A percentile compares a stretch with the other conserved stretches of the same genome.
Conservation (phyloP, 257 asterid species). For the Rubia yunnanensis region DNA sequence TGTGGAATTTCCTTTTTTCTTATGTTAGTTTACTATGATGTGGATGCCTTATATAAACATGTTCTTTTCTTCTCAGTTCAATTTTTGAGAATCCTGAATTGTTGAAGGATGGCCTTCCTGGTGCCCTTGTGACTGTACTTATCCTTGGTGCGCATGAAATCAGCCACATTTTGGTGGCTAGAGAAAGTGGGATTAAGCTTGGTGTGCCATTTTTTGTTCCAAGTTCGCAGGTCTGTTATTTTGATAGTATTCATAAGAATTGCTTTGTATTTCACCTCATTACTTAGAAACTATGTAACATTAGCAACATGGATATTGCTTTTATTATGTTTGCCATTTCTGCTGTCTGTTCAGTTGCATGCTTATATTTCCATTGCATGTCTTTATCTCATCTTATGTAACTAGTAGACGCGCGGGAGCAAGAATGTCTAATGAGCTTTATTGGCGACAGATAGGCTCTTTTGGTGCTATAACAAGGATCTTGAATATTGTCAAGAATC, state of each 20-base stretch:
- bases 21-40: not conserved
- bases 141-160: constrained; percentile 75
- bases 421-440: constrained; percentile 30
- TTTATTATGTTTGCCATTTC: not conserved
- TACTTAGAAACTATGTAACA: not conserved
- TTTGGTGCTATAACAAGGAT: constrained; percentile 93
- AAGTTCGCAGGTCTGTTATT: constrained; percentile 81
- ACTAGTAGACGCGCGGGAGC: not conserved
- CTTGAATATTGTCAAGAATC: constrained; percentile 59
- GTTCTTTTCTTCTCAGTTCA: constrained; percentile 43
- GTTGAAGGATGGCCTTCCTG: constrained; percentile 78
- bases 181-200: constrained; percentile 61
- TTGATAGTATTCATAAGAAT: constrained; percentile 12
- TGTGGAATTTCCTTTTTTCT: not conserved
- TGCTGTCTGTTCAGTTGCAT: not conserved
- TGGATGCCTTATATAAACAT: not conserved
- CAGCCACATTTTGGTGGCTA: constrained; percentile 67
- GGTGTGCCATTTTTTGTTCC: constrained; percentile 94
- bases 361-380: not conserved
- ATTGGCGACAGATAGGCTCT: constrained; percentile 88
- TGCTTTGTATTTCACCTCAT: not conserved
- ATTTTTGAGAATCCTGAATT: constrained; percentile 56
- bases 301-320: not conserved
- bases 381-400: not conserved
- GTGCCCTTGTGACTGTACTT: constrained; percentile 85